Conservation (phyloP, 495 filamentous ascomycete species). For the Annulohypoxylon bovei region DNA sequence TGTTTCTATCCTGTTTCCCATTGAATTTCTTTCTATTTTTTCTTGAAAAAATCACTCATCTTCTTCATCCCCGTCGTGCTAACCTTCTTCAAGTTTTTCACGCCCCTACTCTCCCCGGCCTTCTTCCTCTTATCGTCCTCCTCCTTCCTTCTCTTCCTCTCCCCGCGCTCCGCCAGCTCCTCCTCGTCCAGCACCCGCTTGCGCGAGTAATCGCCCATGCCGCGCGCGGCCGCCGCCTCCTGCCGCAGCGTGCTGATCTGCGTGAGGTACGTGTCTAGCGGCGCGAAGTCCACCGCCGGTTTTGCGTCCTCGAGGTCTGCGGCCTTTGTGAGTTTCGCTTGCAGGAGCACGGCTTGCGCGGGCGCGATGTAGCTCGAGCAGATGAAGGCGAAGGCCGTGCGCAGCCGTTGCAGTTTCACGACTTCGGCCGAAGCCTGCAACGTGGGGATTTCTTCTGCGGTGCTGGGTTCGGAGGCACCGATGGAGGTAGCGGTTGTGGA, state of each 20-base stretch:
- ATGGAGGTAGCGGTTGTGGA: slow-evolving; percentile 57
- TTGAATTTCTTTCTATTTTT: slow-evolving; percentile 64
- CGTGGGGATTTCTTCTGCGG: slow-evolving; percentile 52
- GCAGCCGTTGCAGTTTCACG: slow-evolving; percentile 72
- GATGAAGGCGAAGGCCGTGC: slow-evolving; percentile 80
- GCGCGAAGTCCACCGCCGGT: slow-evolving; percentile 75
- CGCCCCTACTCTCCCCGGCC: slow-evolving; percentile 73
- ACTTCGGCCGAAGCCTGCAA: slow-evolving; percentile 63
- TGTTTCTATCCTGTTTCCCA: not conserved
- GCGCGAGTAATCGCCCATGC: slow-evolving; percentile 74
- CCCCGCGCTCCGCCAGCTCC: slow-evolving; percentile 76
- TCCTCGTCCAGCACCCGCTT: slow-evolving; percentile 79
- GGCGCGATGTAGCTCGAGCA: slow-evolving; percentile 73
- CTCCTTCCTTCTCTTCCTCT: slow-evolving; percentile 77
- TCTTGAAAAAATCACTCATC: slow-evolving; percentile 92
- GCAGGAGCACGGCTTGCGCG: slow-evolving; percentile 59
- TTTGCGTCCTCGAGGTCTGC: slow-evolving; percentile 36
- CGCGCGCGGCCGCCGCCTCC: slow-evolving; percentile 73
- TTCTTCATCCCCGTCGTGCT: slow-evolving; percentile 95
- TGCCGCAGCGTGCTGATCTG: slow-evolving; percentile 70
- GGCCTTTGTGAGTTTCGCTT: slow-evolving; percentile 55
- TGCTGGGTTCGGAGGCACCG: slow-evolving; percentile 36
- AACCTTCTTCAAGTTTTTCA: slow-evolving; percentile 85
- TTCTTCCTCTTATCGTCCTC: slow-evolving; percentile 72
- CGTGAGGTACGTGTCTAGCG: slow-evolving; percentile 72